A percentile compares a stretch with the other conserved stretches of the same genome.
Conservation (phyloP, 202 grass and related monocot genomes). For the Setaria italica region DNA sequence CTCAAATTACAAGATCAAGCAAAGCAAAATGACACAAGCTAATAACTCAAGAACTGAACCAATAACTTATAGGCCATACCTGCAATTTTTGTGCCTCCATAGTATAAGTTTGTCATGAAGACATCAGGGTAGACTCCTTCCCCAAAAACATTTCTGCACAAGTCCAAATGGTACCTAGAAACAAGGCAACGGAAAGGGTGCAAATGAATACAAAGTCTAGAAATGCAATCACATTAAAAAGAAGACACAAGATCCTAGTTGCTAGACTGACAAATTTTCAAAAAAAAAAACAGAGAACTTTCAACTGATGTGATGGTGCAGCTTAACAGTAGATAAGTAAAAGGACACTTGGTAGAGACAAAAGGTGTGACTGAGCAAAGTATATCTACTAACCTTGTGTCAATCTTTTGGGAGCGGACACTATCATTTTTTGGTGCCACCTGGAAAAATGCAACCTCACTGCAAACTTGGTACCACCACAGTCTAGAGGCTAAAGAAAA, state of each 20-base stretch:
- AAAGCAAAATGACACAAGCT: constrained; percentile 43
- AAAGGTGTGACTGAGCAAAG: constrained; percentile 22
- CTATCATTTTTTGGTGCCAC: constrained; percentile 88
- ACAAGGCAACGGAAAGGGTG: constrained; percentile 24
- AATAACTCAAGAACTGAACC: constrained; percentile 33
- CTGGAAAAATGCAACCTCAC: constrained; percentile 96
- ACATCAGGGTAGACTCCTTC: constrained; percentile 91
- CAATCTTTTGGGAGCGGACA: constrained; percentile 77
- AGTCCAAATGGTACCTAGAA: constrained; percentile 91
- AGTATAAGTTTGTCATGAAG: constrained; percentile 95
- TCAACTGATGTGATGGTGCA: background rate
- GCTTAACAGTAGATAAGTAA: background rate
- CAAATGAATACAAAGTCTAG: constrained; percentile 3
- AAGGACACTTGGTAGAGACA: constrained; percentile 4
- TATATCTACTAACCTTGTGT: constrained; percentile 65
- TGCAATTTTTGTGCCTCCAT: constrained; percentile 88
- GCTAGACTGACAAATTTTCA: background rate
- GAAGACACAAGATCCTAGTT: constrained; percentile 3
- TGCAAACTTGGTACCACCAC: constrained; percentile 99
- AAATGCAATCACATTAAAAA: constrained; percentile 18
- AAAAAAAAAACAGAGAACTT: constrained; percentile 29
- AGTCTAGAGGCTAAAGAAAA: constrained; percentile 66
- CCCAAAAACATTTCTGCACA: constrained; percentile 93
- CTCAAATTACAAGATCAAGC: constrained; percentile 13
- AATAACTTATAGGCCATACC: constrained; percentile 51